Base-by-base conservation (phyloP, 768 basidiomycete species). In the Russula virescens region DNA sequence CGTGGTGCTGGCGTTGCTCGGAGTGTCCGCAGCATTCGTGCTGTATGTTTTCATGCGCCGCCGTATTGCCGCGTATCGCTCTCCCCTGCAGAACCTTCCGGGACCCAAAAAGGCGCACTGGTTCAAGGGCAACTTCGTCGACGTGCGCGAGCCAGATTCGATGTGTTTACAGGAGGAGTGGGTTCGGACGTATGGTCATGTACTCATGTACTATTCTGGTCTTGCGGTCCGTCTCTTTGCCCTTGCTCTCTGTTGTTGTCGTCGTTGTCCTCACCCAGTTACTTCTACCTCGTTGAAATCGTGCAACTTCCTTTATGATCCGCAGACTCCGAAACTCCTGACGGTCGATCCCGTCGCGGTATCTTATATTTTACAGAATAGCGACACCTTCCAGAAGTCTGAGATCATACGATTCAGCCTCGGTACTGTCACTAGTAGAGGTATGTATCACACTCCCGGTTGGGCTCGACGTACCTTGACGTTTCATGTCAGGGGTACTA, bases 331-430 rank as follows among this genome's bases (percentile, higher is more conserved):
- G 13, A 69, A 74, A 43, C 68, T 77, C 48, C 64, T 72, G 57
- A 72, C 75, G 5, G 62, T 71, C 23, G 78, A 79, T 64, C 70
- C 75, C 2, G 65, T 69, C 11, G 77, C 76, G 1, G 42, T 76
- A 18, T 62, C 68, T 3, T 72, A 76, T 54, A 69, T 78, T 40
- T 66, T 78, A 10, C 56, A 65, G 8, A 69, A 77, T 45, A 43
- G 69, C 16, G 68, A 74, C 34, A 63, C 65, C 47, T 74, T 70
- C 54, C 73, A 70, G 16, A 79, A 78, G 67, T 70, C 77, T 2
- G 69, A 68, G 9, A 1, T 64, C 25, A n/a, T 67, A 18, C 52
- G 55, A 31, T 49, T 52, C 14, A 55, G 43, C 9, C 60, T 70
- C 1, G 67, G 68, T 10, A 1, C 1, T 14, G 6, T 69, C 18